Base-by-base conservation (phyloP, 2,329 filamentous ascomycete genomes). In the Aspergillus jensenii region DNA sequence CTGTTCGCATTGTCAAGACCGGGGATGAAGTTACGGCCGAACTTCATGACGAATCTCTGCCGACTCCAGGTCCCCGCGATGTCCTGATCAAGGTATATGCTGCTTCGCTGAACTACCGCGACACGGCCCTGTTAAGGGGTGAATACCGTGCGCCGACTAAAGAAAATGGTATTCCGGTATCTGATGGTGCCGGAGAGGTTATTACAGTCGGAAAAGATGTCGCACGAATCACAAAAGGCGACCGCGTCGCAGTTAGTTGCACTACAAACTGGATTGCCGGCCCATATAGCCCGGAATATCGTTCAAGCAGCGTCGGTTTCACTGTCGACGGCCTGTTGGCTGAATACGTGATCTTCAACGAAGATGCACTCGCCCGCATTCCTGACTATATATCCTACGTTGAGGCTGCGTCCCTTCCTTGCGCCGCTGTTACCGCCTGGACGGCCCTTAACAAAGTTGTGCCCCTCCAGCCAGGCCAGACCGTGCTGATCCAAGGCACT, bases 341-440 rank as follows among this genome's bases (percentile, higher is more conserved):
- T 21, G 49, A 60, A 14, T 58, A 58, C 25, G 52, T 51, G 35
- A 37, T 60, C 3, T 60, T 60, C 19, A 23, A 46, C 6, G 33
- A 48, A 37, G 35, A 23, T 1, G 58, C 50, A 7, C 40, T 60
- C 12, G 55, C 52, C 6, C 39, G 19, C 8, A 54, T 60, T 12
- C 58, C 54, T 2, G 51, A 52, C 5, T 58, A 58, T 19, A 48
- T 60, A 3, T 48, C 51, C n/a, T 60, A 46, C 21, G 55, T 55
- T 25, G 58, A 60, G 33, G 58, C 58, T n/a, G 48, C 58, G 6
- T 60, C 55, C 9, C 50, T 60, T 3, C 55, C 58, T 17, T 60
- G 58, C 19, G 58, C 58, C 4, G 58, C 54, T 6, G 27, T 57
- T 7, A 60, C 58, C 9, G 58, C 58, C 5, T 60, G 58, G 58